Conservation (phyloP, 1,284 basidiomycete species). For the Fistulinella staudtii region DNA sequence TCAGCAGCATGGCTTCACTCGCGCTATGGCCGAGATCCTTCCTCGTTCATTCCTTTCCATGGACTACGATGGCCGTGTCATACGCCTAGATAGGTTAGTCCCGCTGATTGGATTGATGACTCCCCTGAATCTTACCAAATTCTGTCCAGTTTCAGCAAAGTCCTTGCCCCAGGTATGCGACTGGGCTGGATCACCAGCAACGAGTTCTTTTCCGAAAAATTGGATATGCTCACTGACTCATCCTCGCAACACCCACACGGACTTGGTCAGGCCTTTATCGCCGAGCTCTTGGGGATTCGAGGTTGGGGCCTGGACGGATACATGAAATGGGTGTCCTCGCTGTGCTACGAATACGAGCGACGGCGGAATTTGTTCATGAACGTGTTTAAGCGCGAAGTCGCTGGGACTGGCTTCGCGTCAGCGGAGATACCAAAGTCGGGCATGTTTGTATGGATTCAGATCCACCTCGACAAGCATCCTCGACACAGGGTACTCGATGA, state of each 20-base stretch:
- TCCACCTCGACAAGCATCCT: conserved; percentile 30
- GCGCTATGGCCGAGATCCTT: conserved; percentile 33
- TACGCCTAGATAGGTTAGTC: conserved; percentile 45
- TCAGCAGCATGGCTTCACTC: conserved; percentile 26
- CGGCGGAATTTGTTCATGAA: conserved; percentile 34
- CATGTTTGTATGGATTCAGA: conserved; percentile 37
- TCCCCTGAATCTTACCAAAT: too few relatives aligned
- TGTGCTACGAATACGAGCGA: conserved; percentile 31
- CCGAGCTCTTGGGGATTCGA: conserved; percentile 27
- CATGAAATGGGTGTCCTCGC: conserved; percentile 32
- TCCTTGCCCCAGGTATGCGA: conserved; percentile 54
- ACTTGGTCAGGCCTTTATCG: conserved; percentile 30
- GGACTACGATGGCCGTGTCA: conserved; percentile 54
- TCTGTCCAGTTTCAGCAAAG: conserved; percentile 37
- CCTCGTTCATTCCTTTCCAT: conserved; percentile 46
- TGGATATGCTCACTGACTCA: conserved; percentile 39
- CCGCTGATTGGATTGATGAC: conserved; percentile 27
- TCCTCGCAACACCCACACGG: conserved; percentile 33
- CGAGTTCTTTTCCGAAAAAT: conserved; percentile 44
- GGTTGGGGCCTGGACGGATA: conserved; percentile 32
- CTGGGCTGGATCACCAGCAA: conserved; percentile 53
- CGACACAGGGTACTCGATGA: conserved; percentile 23
- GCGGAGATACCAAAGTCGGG: conserved; percentile 32
- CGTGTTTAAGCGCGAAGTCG: conserved; percentile 24
- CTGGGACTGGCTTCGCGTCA: conserved; percentile 17